A percentile compares a stretch with the other conserved stretches of the same genome.
These are phyloP conservation scores for Nakazawaea molendinolei DNA, from an alignment of 805 yeast species.

Conservation along the genomic window DNA sequence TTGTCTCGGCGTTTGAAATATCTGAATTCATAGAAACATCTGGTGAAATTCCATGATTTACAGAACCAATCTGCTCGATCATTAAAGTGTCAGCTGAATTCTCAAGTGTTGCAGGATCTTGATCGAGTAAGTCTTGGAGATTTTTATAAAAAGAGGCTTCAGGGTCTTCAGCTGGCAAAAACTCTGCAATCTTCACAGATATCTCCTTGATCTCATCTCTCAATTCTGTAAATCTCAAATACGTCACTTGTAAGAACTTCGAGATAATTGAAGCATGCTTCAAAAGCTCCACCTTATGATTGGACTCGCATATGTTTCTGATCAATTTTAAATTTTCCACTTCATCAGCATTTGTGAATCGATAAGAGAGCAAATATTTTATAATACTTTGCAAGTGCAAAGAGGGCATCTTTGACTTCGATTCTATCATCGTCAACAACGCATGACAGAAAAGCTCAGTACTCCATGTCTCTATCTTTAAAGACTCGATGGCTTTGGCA, in stretches of 20 bases:
- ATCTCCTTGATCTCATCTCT: not conserved
- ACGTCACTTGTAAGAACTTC: not conserved
- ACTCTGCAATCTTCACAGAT: not conserved
- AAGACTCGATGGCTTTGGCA: constrained; percentile 2
- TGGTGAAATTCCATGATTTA: too few relatives aligned
- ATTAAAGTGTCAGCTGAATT: too few relatives aligned
- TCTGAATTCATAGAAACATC: too few relatives aligned
- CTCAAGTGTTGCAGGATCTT: too few relatives aligned
- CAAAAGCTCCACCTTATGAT: not conserved
- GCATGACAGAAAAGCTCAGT: not conserved
- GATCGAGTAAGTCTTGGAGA: too few relatives aligned
- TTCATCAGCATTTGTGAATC: not conserved
- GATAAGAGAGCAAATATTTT: not conserved
- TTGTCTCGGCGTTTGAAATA: too few relatives aligned
- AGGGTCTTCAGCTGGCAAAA: not conserved
- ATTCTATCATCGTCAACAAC: not conserved
- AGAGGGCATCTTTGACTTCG: constrained; percentile 1
- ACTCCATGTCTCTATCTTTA: constrained; percentile 7
- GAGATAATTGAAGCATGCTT: not conserved
- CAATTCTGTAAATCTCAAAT: not conserved
- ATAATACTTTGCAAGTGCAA: not conserved
- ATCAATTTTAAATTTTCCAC: not conserved
- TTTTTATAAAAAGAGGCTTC: too few relatives aligned
- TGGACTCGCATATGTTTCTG: not conserved
- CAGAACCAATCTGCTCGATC: too few relatives aligned